Evolutionary conservation across 495 filamentous ascomycete genomes (phyloP).

Genomic region (Penicillium lagena): DNA sequence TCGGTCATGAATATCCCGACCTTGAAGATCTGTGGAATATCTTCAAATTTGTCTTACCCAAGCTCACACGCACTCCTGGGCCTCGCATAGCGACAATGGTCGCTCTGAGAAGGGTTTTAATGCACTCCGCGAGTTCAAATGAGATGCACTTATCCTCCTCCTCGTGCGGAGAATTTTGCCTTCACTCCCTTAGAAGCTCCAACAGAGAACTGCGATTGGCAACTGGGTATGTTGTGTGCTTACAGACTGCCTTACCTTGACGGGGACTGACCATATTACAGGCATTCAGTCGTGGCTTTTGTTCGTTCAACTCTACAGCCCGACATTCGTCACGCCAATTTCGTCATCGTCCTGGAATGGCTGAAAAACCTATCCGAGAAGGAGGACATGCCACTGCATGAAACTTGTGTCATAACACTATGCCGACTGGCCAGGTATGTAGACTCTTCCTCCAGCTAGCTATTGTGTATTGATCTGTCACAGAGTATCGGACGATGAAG

Average conservation of each 20-base stretch:
- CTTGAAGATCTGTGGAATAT: slow-evolving; percentile 44
- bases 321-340: slow-evolving; percentile 54
- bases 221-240: slow-evolving; percentile 47
- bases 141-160: slow-evolving; percentile 63
- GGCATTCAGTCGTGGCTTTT: slow-evolving; percentile 60
- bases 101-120: slow-evolving; percentile 58
- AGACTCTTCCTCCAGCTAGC: too few relatives aligned
- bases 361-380: slow-evolving; percentile 64
- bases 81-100: slow-evolving; percentile 68
- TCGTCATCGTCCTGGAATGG: slow-evolving; percentile 58
- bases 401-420: slow-evolving; percentile 80
- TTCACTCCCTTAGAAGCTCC: slow-evolving; percentile 75
- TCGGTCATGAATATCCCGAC: slow-evolving; percentile 16
- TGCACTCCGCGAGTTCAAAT: slow-evolving; percentile 49
- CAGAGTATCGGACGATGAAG: slow-evolving; percentile 62
- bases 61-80: slow-evolving; percentile 51
- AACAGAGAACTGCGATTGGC: slow-evolving; percentile 79
- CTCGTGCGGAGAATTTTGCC: slow-evolving; percentile 67
- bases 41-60: slow-evolving; percentile 50
- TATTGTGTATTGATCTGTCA: neutral
- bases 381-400: slow-evolving; percentile 57
- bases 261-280: slow-evolving; percentile 30
- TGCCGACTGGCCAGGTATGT: slow-evolving; percentile 66
- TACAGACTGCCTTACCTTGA: neutral
- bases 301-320: slow-evolving; percentile 42